phyloP scores from a whole-genome alignment of 306 rosid species.

The Sicyos baderoa region DNA sequence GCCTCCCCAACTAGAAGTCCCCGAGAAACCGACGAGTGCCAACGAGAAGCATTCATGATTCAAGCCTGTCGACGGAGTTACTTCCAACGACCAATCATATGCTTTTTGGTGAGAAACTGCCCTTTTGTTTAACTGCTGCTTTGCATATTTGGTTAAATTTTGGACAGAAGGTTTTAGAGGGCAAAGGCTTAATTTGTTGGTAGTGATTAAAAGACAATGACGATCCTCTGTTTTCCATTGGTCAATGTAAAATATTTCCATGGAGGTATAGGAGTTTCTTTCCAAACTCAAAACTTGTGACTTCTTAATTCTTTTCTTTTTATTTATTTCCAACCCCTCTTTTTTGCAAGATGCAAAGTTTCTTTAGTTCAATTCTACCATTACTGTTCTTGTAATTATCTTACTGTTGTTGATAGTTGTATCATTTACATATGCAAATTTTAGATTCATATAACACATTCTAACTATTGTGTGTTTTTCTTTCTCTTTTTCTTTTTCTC shows the following conservation, averaged over 20 bases:
- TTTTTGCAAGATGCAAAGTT: slow-evolving; percentile 2
- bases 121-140: slow-evolving; percentile 13
- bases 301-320: not conserved
- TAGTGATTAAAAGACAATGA: slow-evolving; percentile 6
- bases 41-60: slow-evolving; percentile 29
- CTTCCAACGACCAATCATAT: not conserved
- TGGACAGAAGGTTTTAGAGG: slow-evolving; percentile 13
- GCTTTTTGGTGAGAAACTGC: slow-evolving; percentile 7
- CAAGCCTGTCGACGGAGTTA: not conserved
- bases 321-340: not conserved
- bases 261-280: slow-evolving; percentile 18
- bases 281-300: not conserved
- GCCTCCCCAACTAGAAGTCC: slow-evolving; percentile 66
- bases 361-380: slow-evolving; percentile 14
- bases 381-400: slow-evolving; percentile 18
- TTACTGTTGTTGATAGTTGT: slow-evolving; percentile 16
- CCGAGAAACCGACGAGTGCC: slow-evolving; percentile 48
- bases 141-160: slow-evolving; percentile 19
- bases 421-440: slow-evolving; percentile 17
- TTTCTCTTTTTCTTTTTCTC: not conserved
- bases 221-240: slow-evolving; percentile 6
- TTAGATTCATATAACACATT: slow-evolving; percentile 8
- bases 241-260: slow-evolving; percentile 20
- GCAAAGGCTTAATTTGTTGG: slow-evolving; percentile 10
- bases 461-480: not conserved